A percentile compares a stretch with the other conserved stretches of the same genome.
Conservation (phyloP, 345 rosid species). For the Hibiscus tridactylites region DNA sequence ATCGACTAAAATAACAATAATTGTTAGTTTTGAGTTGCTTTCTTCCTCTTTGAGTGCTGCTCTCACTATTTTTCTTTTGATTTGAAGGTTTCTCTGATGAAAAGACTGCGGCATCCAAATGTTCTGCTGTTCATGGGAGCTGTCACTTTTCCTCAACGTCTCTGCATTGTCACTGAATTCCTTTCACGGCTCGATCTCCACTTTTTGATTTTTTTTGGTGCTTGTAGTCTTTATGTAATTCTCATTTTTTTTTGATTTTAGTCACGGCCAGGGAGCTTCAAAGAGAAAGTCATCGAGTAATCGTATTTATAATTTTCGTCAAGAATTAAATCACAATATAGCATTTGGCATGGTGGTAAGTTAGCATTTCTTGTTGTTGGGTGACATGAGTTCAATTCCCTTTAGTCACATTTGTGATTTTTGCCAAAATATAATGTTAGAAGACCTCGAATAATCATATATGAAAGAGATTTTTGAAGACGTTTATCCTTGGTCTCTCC, state of each 20-base stretch:
- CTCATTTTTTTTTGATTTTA: not conserved
- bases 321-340: no score
- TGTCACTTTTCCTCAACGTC: constrained; percentile 78
- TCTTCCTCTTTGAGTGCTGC: not conserved
- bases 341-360: no score
- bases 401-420: no score
- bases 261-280: no score
- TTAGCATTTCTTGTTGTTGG: no score
- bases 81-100: constrained; percentile 75
- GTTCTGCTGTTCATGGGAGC: constrained; percentile 96
- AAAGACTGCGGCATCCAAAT: constrained; percentile 90
- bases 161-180: constrained; percentile 95
- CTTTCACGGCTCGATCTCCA: constrained; percentile 73
- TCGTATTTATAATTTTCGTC: no score
- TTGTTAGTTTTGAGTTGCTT: not conserved
- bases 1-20: not conserved
- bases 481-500: no score
- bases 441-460: no score
- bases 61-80: constrained; percentile 10
- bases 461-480: no score
- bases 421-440: no score
- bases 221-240: not conserved
- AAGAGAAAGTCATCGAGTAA: no score
- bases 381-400: no score
- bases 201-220: not conserved